A percentile compares a stretch with the other conserved stretches of the same genome.
These are phyloP conservation scores for Parvularia atlantis DNA, from an alignment of 78 protist genomes.

Conservation along the genomic window DNA sequence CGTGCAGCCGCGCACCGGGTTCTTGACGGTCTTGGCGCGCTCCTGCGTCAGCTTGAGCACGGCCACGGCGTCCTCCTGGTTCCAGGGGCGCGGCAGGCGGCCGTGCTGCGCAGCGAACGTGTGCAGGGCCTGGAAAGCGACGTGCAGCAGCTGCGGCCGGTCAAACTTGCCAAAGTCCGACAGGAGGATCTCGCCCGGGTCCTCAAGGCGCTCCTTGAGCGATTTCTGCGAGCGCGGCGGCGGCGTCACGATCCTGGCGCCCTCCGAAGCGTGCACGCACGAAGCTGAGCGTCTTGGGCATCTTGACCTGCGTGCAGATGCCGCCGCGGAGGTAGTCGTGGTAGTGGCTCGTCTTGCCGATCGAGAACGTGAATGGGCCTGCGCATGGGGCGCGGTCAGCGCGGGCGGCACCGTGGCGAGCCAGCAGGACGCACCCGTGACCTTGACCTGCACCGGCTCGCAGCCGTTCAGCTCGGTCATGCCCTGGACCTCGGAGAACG, in stretches of 20 bases:
- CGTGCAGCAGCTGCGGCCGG: conserved; percentile 44
- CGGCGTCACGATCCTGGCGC: no score
- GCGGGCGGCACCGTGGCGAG: no score
- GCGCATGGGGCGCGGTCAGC: neutral
- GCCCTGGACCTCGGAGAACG: conserved; percentile 77
- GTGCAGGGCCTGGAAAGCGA: conserved; percentile 51
- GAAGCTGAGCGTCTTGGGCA: conserved; percentile 40
- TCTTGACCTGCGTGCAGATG: conserved; percentile 77
- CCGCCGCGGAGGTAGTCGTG: conserved; percentile 67
- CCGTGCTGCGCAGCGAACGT: conserved; percentile 20
- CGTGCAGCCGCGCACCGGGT: no score
- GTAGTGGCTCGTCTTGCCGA: conserved; percentile 62
- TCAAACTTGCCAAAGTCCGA: conserved; percentile 74
- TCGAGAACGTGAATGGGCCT: conserved; percentile 51
- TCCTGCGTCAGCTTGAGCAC: neutral
- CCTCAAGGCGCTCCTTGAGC: conserved; percentile 25
- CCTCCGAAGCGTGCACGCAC: conserved; percentile 32
- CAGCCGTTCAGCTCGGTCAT: conserved; percentile 72
- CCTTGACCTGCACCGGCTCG: conserved; percentile 25
- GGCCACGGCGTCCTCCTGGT: conserved; percentile 24
- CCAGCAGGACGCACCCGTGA: conserved; percentile 5
- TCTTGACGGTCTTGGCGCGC: neutral
- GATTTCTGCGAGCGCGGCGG: conserved; percentile 24
- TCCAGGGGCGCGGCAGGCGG: conserved; percentile 41
- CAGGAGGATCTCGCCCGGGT: conserved; percentile 39